These are phyloP conservation scores for Nevesoporus exiguus DNA, from an alignment of 768 basidiomycete species.

Conservation along the genomic window DNA sequence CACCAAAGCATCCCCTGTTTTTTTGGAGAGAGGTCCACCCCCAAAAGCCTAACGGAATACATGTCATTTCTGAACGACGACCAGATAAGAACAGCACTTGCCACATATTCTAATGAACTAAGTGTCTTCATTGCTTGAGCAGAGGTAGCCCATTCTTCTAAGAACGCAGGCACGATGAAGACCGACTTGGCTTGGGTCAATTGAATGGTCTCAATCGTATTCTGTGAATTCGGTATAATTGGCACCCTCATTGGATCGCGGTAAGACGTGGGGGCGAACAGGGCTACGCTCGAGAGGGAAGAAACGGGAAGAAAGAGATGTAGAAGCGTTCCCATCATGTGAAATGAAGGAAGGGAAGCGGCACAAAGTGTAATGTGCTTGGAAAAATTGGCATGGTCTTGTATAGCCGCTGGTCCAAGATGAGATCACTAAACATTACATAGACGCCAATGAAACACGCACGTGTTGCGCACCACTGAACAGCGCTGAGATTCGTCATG, in stretches of 20 bases:
- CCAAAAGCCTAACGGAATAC: not conserved
- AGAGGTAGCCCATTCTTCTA: slow-evolving; percentile 22
- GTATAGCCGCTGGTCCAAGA: slow-evolving; percentile 6
- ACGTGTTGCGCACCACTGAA: slow-evolving; percentile 25
- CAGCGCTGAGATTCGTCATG: slow-evolving; percentile 28
- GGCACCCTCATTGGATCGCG: slow-evolving; percentile 8
- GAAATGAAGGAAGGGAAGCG: not conserved
- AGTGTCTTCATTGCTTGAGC: slow-evolving; percentile 17
- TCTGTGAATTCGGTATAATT: slow-evolving; percentile 20
- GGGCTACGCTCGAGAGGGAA: not conserved
- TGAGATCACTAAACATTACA: not conserved
- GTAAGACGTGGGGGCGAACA: not conserved
- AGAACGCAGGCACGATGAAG: slow-evolving; percentile 19
- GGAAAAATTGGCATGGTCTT: slow-evolving; percentile 4
- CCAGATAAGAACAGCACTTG: slow-evolving; percentile 1
- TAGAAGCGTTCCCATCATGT: not conserved
- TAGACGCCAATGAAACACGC: not conserved
- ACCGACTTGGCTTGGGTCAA: slow-evolving; percentile 14
- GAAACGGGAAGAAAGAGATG: not conserved
- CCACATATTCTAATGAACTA: slow-evolving; percentile 17
- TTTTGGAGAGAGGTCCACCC: slow-evolving; percentile 37
- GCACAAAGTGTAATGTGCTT: slow-evolving; percentile 3
- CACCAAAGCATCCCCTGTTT: slow-evolving; percentile 36
- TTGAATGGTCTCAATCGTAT: slow-evolving; percentile 18
- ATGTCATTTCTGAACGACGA: slow-evolving; percentile 22